phyloP scores from a whole-genome alignment of 495 filamentous ascomycete species.

The Sabuloglossum arenarium region DNA sequence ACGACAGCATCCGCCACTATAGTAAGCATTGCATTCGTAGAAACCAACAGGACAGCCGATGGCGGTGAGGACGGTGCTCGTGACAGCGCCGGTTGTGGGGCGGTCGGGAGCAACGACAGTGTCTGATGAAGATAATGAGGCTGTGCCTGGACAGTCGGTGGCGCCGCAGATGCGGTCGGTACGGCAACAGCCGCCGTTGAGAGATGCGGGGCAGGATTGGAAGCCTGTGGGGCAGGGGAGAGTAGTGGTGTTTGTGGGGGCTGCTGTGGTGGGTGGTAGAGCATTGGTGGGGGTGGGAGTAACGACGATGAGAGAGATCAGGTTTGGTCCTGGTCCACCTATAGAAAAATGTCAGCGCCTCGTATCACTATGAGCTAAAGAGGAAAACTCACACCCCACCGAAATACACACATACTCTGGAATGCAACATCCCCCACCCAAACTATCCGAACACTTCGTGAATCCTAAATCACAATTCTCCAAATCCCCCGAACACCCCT shows the following conservation, averaged over 20 bases:
- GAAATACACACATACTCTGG: constrained; percentile 57
- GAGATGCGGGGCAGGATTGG: constrained; percentile 29
- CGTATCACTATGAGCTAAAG: not conserved
- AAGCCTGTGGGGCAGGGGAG: constrained; percentile 34
- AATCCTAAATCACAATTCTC: constrained; percentile 40
- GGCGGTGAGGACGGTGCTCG: constrained; percentile 20
- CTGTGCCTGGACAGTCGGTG: constrained; percentile 13
- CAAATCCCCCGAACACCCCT: constrained; percentile 44
- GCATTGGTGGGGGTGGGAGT: constrained; percentile 11
- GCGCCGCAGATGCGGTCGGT: constrained; percentile 18
- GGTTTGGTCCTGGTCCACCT: constrained; percentile 2
- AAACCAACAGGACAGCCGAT: constrained; percentile 48
- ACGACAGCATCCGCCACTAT: constrained; percentile 58
- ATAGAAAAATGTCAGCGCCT: not conserved
- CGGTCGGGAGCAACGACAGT: constrained; percentile 23
- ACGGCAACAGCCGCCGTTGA: constrained; percentile 33
- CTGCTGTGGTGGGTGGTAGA: constrained; percentile 7
- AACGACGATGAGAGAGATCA: constrained; percentile 19
- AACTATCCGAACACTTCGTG: constrained; percentile 38
- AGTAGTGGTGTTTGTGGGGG: constrained; percentile 12
- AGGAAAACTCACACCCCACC: constrained; percentile 47
- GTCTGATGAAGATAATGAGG: constrained; percentile 11
- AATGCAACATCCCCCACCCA: constrained; percentile 80
- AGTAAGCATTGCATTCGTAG: constrained; percentile 47
- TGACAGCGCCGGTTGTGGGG: constrained; percentile 23